These are phyloP conservation scores for Lentinus brumalis DNA, from an alignment of 768 basidiomycete genomes.

Conservation along the genomic window DNA sequence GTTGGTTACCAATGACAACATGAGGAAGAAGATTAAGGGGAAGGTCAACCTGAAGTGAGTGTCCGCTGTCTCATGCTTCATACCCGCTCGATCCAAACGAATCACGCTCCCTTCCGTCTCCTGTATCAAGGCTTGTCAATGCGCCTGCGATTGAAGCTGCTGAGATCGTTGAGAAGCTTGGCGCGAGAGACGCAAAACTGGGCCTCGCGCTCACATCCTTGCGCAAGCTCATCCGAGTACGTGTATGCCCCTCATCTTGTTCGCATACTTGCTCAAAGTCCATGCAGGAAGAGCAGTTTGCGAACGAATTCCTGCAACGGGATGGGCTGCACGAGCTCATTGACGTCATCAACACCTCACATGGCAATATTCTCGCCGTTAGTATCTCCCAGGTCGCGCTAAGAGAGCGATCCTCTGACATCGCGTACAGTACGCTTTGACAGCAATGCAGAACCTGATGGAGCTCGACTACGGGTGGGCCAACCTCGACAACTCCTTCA, in stretches of 20 bases:
- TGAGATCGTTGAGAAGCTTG: constrained; percentile 73
- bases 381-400: constrained; percentile 24
- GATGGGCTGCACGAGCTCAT: constrained; percentile 75
- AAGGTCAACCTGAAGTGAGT: constrained; percentile 79
- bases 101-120: neutral
- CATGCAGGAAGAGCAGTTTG: constrained; percentile 79
- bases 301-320: constrained; percentile 71
- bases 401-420: neutral
- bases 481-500: constrained; percentile 69
- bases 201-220: constrained; percentile 75
- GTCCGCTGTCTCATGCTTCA: constrained; percentile 2
- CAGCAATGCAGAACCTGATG: constrained; percentile 87
- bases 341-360: constrained; percentile 60
- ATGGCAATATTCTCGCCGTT: constrained; percentile 87
- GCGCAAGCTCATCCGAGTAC: constrained; percentile 76
- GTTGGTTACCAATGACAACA: constrained; percentile 84
- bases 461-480: constrained; percentile 85
- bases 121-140: constrained; percentile 63
- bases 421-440: constrained; percentile 69
- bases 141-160: constrained; percentile 79
- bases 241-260: constrained; percentile 20
- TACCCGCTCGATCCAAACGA: neutral
- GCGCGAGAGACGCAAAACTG: constrained; percentile 58
- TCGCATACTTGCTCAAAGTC: neutral
- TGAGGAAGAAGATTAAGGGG: constrained; percentile 77